Conservation (phyloP, 768 basidiomycete species). For the Russula emetica region DNA sequence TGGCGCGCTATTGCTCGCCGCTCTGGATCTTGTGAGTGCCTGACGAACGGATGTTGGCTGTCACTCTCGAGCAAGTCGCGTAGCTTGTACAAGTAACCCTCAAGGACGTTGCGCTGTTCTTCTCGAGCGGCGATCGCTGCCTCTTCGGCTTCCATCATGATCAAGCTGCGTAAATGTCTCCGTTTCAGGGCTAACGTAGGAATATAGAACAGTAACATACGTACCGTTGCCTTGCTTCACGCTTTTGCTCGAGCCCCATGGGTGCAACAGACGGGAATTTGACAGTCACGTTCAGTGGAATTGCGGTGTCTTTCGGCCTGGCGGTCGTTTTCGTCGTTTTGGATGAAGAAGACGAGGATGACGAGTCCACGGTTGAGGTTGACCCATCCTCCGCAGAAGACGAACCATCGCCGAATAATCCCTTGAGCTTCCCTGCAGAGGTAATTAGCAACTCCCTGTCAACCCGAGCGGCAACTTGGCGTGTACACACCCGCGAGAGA, state of each 20-base stretch:
- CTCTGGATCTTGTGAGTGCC: slow-evolving; percentile 75
- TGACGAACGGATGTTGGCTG: slow-evolving; percentile 69
- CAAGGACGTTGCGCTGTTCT: slow-evolving; percentile 87
- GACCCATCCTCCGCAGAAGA: slow-evolving; percentile 33
- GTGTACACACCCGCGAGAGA: slow-evolving; percentile 57
- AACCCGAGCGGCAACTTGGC: not conserved
- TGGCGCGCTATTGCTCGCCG: slow-evolving; percentile 58
- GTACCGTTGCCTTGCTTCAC: slow-evolving; percentile 65
- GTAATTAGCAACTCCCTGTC: slow-evolving; percentile 8
- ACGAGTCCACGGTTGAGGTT: slow-evolving; percentile 39
- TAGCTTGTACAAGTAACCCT: slow-evolving; percentile 89
- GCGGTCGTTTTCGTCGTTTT: slow-evolving; percentile 29
- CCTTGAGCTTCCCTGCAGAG: slow-evolving; percentile 73
- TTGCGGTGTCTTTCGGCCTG: slow-evolving; percentile 53
- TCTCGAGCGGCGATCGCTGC: slow-evolving; percentile 70
- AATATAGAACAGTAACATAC: slow-evolving; percentile 27
- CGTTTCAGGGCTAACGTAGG: not conserved
- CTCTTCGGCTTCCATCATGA: slow-evolving; percentile 75
- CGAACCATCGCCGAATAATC: slow-evolving; percentile 68
- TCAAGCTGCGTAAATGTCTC: slow-evolving; percentile 49
- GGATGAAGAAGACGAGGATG: slow-evolving; percentile 32
- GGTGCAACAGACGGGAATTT: slow-evolving; percentile 66
- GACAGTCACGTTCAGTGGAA: slow-evolving; percentile 59
- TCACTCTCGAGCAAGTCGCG: slow-evolving; percentile 75
- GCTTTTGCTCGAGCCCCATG: slow-evolving; percentile 75